These are phyloP conservation scores for Acer negundo DNA, from an alignment of 345 rosid species.

Conservation along the genomic window DNA sequence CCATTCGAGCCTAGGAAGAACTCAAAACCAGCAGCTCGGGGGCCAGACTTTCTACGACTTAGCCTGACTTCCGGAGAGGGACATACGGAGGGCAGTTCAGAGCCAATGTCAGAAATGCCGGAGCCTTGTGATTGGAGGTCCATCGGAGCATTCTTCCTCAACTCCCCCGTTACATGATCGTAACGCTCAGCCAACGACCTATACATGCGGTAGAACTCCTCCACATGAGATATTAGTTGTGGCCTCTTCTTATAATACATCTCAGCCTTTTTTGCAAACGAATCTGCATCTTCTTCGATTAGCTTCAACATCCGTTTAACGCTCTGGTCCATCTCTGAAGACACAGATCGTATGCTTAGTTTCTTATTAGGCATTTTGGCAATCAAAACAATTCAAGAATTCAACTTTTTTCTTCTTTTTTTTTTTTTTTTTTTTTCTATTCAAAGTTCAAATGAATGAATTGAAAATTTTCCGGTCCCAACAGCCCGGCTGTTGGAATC, in stretches of 20 bases:
- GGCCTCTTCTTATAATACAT: conserved; percentile 89
- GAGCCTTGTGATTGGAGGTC: conserved; percentile 68
- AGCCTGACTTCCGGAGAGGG: conserved; percentile 58
- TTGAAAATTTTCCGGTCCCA: neutral
- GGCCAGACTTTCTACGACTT: conserved; percentile 44
- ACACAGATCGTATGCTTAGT: conserved; percentile 22
- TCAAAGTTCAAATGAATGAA: neutral
- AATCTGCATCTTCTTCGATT: conserved; percentile 87
- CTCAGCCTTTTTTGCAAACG: conserved; percentile 89
- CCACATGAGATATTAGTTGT: conserved; percentile 65
- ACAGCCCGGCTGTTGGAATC: neutral
- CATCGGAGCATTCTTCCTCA: conserved; percentile 48
- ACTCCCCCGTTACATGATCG: conserved; percentile 74
- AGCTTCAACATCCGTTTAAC: conserved; percentile 78
- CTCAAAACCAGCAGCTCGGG: conserved; percentile 66
- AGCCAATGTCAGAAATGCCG: conserved; percentile 45
- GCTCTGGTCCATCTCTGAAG: conserved; percentile 80
- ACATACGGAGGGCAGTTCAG: conserved; percentile 34
- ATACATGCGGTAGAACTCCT: conserved; percentile 82
- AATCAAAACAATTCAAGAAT: conserved; percentile 8
- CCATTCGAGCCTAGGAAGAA: conserved; percentile 66
- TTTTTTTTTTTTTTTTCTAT: neutral
- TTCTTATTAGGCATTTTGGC: conserved; percentile 18
- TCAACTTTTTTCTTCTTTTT: neutral
- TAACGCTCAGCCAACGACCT: conserved; percentile 87